Base-by-base conservation (phyloP, 768 basidiomycete species). In the Paxillus rubicundulus region DNA sequence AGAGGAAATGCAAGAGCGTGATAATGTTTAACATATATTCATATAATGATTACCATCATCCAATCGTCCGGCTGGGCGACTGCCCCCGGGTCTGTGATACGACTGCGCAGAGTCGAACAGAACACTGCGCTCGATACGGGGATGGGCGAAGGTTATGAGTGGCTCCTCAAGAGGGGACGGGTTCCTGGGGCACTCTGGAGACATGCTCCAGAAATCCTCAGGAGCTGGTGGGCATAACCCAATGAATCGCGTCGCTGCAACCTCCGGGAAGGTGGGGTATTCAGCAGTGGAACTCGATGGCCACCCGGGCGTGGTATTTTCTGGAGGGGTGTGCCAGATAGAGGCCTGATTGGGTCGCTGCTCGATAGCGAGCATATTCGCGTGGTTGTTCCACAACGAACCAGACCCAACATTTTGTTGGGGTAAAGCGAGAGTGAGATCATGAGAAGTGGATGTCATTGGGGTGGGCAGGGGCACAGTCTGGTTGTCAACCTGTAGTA, bases 221-320 rank as follows among this genome's bases (percentile, higher is more conserved):
- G 12, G 34, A 13, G n/a, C 8, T 10, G 24, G 3, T 13, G 20
- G 28, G 50, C 42, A n/a, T 20, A 52, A 41, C 5, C 2, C 51
- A 24, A 52, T 28, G 33, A 24, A 24, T 36, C 49, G 45, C 41
- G 24, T 42, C 9, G 6, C 21, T 3, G 34, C 27, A 13, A 50
- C 36, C 1, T 9, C 36, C 9, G 33, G 21, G 36, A 45, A 43
- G 30, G 52, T 14, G 21, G 30, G 36, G 16, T 52, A 12, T 38
- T 24, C 20, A 37, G 44, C 40, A 45, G 36, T 28, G 18, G n/a
- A 24, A 18, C 20, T 47, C 9, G 34, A 42, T 46, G 47, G 14
- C 60, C 49, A 56, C 10, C 49, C 16, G 32, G 42, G 28, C 47
- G 28, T 37, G 28, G 45, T 39, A 54, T 53, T 53, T 21, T 9